phyloP scores from a whole-genome alignment of 306 rosid species.

The Vigna unguiculata region DNA sequence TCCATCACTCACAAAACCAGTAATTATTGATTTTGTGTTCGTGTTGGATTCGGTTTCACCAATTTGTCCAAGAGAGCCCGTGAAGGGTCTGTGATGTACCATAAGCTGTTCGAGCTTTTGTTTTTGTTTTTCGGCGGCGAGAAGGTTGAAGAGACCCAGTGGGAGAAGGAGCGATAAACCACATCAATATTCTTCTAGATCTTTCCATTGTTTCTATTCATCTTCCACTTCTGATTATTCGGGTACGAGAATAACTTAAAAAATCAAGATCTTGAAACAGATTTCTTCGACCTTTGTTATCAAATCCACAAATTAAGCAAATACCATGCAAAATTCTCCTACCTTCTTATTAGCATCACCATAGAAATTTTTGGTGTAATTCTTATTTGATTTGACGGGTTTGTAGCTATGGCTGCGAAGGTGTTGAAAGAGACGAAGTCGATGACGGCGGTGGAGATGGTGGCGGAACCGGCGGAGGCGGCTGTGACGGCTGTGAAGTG shows the following conservation, averaged over 20 bases:
- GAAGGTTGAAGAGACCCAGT: slow-evolving; percentile 56
- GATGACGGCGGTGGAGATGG: slow-evolving; percentile 26
- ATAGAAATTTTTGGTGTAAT: background rate
- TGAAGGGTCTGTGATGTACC: slow-evolving; percentile 58
- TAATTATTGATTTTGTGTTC: background rate
- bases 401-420: slow-evolving; percentile 1
- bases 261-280: too few relatives aligned
- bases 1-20: background rate
- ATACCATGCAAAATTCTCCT: background rate
- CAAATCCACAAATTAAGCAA: background rate
- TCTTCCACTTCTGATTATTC: slow-evolving; percentile 33
- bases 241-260: background rate
- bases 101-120: slow-evolving; percentile 44
- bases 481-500: slow-evolving; percentile 59
- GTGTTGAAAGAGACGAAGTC: slow-evolving; percentile 46
- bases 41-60: background rate
- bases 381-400: background rate
- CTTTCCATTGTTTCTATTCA: background rate
- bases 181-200: background rate
- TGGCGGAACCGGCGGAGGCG: slow-evolving; percentile 32
- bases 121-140: slow-evolving; percentile 48
- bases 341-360: too few relatives aligned
- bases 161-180: slow-evolving; percentile 74
- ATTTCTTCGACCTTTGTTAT: too few relatives aligned
- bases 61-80: slow-evolving; percentile 39